Evolutionary conservation across 331 rosid genomes (phyloP).

Genomic region (Telfairia occidentalis): DNA sequence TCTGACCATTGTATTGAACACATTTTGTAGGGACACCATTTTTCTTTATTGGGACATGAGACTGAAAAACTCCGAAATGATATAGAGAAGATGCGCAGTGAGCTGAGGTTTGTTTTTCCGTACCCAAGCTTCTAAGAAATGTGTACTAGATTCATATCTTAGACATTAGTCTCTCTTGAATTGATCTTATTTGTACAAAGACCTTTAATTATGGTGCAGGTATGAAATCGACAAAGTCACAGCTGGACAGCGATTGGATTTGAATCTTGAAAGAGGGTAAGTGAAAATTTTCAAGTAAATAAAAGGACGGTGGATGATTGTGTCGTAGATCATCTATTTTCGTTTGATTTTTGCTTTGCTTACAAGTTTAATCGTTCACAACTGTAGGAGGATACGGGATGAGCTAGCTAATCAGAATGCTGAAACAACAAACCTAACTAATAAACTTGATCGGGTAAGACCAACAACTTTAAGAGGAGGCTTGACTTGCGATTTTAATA

Average conservation of each 20-base stretch:
- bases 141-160: not conserved
- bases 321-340: not conserved
- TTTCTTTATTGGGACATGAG: constrained; percentile 84
- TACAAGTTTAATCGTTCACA: constrained; percentile 3
- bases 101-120: constrained; percentile 47
- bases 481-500: not conserved
- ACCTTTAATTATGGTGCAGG: constrained; percentile 35
- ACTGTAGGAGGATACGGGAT: constrained; percentile 81
- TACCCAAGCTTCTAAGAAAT: not conserved
- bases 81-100: constrained; percentile 93
- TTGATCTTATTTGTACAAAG: constrained; percentile 10
- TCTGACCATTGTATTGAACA: constrained; percentile 10
- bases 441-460: constrained; percentile 91
- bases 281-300: not conserved
- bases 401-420: constrained; percentile 78
- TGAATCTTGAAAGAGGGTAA: constrained; percentile 96
- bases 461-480: not conserved
- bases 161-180: not conserved
- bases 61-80: constrained; percentile 80
- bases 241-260: constrained; percentile 88
- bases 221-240: constrained; percentile 89
- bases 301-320: not conserved
- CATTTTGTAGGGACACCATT: constrained; percentile 70
- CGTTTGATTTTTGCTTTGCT: not conserved
- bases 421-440: constrained; percentile 72